These are phyloP conservation scores for Amanita muscaria DNA, from an alignment of 768 basidiomycete species.

Conservation along the genomic window DNA sequence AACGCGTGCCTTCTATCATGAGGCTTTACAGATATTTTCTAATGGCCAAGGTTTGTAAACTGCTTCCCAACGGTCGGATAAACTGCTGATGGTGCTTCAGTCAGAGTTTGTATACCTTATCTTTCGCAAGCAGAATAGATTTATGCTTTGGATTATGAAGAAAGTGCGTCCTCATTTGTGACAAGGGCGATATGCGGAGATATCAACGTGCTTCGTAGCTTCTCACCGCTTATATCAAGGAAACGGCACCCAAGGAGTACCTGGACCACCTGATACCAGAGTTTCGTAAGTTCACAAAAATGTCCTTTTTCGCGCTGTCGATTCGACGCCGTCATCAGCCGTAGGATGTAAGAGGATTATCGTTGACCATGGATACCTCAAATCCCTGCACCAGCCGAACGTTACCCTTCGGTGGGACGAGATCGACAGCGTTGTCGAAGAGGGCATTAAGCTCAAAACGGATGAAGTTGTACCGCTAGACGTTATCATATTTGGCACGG, in stretches of 20 bases:
- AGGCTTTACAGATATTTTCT: conserved; percentile 37
- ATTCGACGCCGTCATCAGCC: conserved; percentile 21
- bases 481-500: conserved; percentile 51
- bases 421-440: conserved; percentile 39
- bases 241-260: conserved; percentile 40
- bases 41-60: conserved; percentile 34
- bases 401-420: conserved; percentile 40
- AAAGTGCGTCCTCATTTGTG: conserved; percentile 2
- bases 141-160: conserved; percentile 23
- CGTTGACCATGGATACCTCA: conserved; percentile 49
- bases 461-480: conserved; percentile 44
- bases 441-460: conserved; percentile 40
- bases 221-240: conserved; percentile 37
- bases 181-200: neutral
- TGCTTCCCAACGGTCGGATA: neutral
- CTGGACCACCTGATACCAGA: conserved; percentile 38
- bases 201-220: conserved; percentile 18
- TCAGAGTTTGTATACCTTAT: conserved; percentile 28
- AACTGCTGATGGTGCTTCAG: conserved; percentile 16
- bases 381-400: conserved; percentile 43
- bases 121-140: conserved; percentile 32
- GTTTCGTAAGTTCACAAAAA: conserved; percentile 31
- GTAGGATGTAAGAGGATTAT: conserved; percentile 60
- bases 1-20: conserved; percentile 42
- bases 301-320: neutral